Evolutionary conservation across 768 basidiomycete species (phyloP), one percentile per base, ranked within the genome.

Genomic region (Leccinum broughii): DNA sequence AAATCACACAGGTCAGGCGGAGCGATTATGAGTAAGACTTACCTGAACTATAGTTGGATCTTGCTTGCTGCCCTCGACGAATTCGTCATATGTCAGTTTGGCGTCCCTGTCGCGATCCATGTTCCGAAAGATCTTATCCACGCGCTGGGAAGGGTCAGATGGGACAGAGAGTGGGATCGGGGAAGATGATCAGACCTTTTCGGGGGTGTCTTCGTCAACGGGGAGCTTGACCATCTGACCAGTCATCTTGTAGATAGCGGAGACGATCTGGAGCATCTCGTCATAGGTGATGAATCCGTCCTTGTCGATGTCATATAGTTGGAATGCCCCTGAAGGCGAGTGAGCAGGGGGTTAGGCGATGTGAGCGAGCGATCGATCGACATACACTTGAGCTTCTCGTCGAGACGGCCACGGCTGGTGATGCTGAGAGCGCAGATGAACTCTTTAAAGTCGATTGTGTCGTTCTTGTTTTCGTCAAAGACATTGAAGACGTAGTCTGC

Each of bases 221-320:
- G 97, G 95, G 22, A 98, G 85, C 74, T 95, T 95, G 64, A 98
- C 96, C 95, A 98, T 98, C 75, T 95, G 88, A 20, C 97, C 97
- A 4, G 97, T 98, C 97, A 99, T 98, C 85, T 96, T 98, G 83
- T 98, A 99, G 78, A 99, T 99, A 50, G 93, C 90, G 68, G 90
- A 86, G 9, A 99, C 97, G 72, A 99, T 99, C 79, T 93, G 88
- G 34, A 98, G 87, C 97, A 99, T 99, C 79, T 99, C 97, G 71
- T 95, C 89, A 76, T 98, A 98, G 44, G 97, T 97, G 78, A 99
- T 98, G 67, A 85, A 90, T 9, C 97, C 97, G 72, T 99, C 97
- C 67, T 93, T 93, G 78, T 99, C 93, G 68, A 99, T 98, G 72
- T 99, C 97, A 74, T 99, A 99, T 48, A 99, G 81, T 74, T 98